Conservation (phyloP, 768 basidiomycete genomes). For the Boletus insuetus region DNA sequence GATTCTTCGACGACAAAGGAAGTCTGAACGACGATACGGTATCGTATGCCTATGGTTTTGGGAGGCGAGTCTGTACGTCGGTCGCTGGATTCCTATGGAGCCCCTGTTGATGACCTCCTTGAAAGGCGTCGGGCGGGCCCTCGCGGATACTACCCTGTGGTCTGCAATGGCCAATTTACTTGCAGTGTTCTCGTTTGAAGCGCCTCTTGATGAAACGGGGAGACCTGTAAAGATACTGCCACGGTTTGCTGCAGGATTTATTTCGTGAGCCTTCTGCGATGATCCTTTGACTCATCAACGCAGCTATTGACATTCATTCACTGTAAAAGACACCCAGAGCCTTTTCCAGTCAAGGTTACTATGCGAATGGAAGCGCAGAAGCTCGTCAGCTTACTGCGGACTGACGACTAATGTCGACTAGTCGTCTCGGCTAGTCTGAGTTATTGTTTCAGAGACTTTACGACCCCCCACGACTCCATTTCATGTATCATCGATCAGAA, state of each 20-base stretch:
- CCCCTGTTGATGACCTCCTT: background rate
- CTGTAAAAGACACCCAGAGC: background rate
- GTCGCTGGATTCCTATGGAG: background rate
- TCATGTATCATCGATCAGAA: background rate
- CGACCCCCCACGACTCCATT: background rate
- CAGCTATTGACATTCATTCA: background rate
- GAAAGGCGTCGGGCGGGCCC: constrained; percentile 4
- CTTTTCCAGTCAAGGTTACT: background rate
- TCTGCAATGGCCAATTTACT: constrained; percentile 1
- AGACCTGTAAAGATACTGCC: background rate
- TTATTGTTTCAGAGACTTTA: background rate
- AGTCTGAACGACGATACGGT: constrained; percentile 9
- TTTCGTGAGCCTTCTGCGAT: background rate
- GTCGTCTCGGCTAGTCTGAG: background rate
- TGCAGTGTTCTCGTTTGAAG: constrained; percentile 4
- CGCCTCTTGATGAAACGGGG: constrained; percentile 3
- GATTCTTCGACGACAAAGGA: constrained; percentile 9
- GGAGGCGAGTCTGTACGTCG: constrained; percentile 7
- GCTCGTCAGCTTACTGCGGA: background rate
- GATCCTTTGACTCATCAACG: background rate
- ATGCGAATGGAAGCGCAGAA: background rate
- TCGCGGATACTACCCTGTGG: constrained; percentile 3
- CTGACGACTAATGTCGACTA: background rate
- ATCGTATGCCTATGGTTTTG: background rate
- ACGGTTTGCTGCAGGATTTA: background rate